These are phyloP conservation scores for Trichoderma afroharzianum DNA, from an alignment of 2,329 filamentous ascomycete genomes.

Conservation along the genomic window DNA sequence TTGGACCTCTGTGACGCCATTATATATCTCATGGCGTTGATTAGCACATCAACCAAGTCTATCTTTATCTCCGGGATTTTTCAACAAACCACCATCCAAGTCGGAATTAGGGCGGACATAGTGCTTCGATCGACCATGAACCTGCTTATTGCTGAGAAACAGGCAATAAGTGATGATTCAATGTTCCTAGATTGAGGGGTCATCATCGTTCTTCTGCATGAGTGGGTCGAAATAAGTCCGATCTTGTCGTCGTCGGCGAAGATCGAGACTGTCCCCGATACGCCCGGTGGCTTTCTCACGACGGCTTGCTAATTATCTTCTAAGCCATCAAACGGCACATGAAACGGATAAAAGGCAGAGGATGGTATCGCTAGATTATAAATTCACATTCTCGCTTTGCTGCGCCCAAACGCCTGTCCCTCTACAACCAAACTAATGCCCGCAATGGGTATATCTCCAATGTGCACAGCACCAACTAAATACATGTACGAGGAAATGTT, in stretches of 20 bases:
- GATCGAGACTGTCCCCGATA: background rate
- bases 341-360: background rate
- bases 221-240: background rate
- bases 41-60: background rate
- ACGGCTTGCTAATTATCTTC: background rate
- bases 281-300: background rate
- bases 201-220: background rate
- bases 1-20: background rate
- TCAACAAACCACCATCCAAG: background rate
- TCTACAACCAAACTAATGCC: background rate
- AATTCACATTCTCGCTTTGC: background rate
- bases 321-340: background rate
- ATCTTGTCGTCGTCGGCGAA: background rate
- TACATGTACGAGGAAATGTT: background rate
- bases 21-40: constrained; percentile 3
- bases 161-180: background rate
- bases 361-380: background rate
- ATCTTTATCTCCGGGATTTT: background rate
- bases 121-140: background rate
- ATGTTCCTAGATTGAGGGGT: background rate
- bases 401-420: constrained; percentile 6
- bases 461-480: background rate
- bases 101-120: constrained; percentile 14
- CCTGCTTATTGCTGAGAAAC: background rate
- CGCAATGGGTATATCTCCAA: background rate